Base-by-base conservation (phyloP, 2,329 filamentous ascomycete genomes). In the Parastagonospora nodorum region DNA sequence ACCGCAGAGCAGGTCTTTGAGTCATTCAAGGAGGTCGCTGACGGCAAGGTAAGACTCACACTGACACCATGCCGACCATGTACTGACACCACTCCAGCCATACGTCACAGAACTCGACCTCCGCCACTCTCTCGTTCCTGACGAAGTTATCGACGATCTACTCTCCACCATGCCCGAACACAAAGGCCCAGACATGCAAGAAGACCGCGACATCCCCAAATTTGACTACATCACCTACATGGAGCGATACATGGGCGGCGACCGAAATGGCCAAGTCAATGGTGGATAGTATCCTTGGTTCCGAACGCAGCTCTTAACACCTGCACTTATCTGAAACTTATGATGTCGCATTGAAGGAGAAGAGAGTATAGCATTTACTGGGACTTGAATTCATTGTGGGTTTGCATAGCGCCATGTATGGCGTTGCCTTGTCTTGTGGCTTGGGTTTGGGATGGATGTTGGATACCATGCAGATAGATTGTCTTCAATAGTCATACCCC, bases 51-150 rank as follows among this genome's bases (percentile, higher is more conserved):
- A 72, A 61, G 79, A 63, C 37, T 4, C 28, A 10, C 29, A 16
- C n/a, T 59, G 9, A 15, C 24, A 44, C 10, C 27, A 24, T n/a
- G 9, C 14, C 11, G 28, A 10, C 9, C 40, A 31, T 6, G 5
- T 38, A 41, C 57, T 67, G 53, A 67, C 48, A 11, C 2, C 1
- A 11, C 4, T 19, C 2, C 51, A 85, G 81, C 92, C 93, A 9
- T 99, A 99, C 73, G 94, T 99, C 35, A 99, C 94, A 5, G 94
- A 99, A 77, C 89, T 99, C 79, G 94, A 99, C 73, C 83, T 99
- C 50, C 85, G 93, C 52, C 94, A 99, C 75, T 94, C 89, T 36
- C 84, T 99, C 33, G 95, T 99, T 32, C 94, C 94, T 0, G 94
- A 99, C 69, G 93, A 97, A 69, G 89, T 99, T 58, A 97, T 99